A percentile compares a stretch with the other conserved stretches of the same genome.
These are phyloP conservation scores for Ophiocordyceps sinensis DNA, from an alignment of 2,329 filamentous ascomycete genomes.

Conservation along the genomic window DNA sequence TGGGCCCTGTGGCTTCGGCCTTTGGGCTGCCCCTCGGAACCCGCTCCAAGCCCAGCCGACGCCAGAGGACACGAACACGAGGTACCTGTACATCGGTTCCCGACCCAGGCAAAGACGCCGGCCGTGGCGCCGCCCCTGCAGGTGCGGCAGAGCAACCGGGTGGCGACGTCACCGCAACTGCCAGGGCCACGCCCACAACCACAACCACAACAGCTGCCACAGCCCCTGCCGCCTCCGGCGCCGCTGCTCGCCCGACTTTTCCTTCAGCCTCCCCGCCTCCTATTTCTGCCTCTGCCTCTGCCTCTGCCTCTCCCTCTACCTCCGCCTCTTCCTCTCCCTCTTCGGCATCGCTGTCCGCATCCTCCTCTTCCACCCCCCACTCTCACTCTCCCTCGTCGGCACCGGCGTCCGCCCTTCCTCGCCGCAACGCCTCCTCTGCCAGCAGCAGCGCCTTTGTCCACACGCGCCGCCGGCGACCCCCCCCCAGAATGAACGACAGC, in stretches of 20 bases:
- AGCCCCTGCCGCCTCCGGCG: background rate
- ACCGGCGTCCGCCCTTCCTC: background rate
- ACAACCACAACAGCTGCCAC: background rate
- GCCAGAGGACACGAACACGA: background rate
- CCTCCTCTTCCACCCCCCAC: background rate
- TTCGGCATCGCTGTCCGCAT: too few species aligned
- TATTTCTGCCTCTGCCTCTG: too few species aligned
- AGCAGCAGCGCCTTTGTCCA: conserved; percentile 6
- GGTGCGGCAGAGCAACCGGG: conserved; percentile 1
- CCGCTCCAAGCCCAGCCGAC: conserved; percentile 11
- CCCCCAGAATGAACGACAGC: conserved; percentile 17
- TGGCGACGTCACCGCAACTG: conserved; percentile 2
- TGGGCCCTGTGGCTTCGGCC: conserved; percentile 13
- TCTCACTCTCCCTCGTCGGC: background rate
- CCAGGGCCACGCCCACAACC: conserved; percentile 3
- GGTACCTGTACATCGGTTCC: background rate
- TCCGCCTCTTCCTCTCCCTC: background rate
- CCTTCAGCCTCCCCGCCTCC: too few species aligned
- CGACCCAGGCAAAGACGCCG: background rate
- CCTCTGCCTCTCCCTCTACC: background rate
- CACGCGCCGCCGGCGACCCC: conserved; percentile 4
- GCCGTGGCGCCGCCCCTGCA: background rate
- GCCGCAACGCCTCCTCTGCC: background rate
- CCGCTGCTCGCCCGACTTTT: too few species aligned
- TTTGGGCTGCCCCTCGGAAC: conserved; percentile 17